Conservation (phyloP, 257 asterid species). For the Fraxinus pennsylvanica region DNA sequence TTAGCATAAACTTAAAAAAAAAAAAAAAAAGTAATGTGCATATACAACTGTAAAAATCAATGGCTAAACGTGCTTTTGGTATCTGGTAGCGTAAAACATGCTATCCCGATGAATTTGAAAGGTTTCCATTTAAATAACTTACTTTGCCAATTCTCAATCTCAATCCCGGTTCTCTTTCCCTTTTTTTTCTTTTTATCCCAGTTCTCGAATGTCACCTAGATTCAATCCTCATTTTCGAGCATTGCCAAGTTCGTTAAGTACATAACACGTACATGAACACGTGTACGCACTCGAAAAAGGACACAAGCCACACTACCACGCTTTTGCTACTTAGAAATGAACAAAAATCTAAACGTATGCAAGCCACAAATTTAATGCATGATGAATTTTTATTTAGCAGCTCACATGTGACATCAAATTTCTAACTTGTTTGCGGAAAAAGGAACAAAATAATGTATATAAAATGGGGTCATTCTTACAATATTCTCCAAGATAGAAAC, state of each 20-base stretch:
- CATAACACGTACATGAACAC: not conserved
- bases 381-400: not conserved
- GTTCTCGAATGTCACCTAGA: not conserved
- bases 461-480: conserved; percentile 40
- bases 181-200: too few relatives aligned
- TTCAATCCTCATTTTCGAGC: not conserved
- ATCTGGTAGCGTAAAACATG: too few relatives aligned
- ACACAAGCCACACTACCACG: not conserved
- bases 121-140: too few relatives aligned
- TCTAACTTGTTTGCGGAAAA: not conserved
- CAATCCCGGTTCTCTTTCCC: too few relatives aligned
- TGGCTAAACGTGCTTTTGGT: too few relatives aligned
- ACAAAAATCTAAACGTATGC: not conserved
- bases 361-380: not conserved
- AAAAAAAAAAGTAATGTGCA: too few relatives aligned
- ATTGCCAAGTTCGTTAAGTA: not conserved
- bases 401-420: not conserved
- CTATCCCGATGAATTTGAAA: too few relatives aligned
- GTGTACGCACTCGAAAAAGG: not conserved
- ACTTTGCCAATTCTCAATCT: too few relatives aligned
- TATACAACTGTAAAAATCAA: too few relatives aligned
- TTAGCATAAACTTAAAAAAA: too few relatives aligned
- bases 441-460: not conserved
- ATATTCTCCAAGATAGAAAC: conserved; percentile 24
- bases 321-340: not conserved